phyloP scores from a whole-genome alignment of 2,329 filamentous ascomycete genomes.

The Verticillium isaacii region DNA sequence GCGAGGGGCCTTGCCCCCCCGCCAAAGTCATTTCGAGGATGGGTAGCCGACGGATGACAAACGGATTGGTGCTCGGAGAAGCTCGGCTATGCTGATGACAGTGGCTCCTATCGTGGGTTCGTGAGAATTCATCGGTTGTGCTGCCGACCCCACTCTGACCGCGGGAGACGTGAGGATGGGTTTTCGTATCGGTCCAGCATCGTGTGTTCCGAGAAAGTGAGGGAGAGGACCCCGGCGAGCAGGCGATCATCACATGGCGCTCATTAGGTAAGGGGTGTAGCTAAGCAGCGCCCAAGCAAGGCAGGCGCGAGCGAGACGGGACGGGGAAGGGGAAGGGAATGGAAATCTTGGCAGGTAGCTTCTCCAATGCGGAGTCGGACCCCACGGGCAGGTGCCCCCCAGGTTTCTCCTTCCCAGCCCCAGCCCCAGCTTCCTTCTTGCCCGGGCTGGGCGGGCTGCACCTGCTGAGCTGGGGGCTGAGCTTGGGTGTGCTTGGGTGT shows the following conservation, averaged over 20 bases:
- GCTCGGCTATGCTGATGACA: not conserved
- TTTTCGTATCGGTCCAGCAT: not conserved
- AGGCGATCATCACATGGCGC: not conserved
- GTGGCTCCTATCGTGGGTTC: not conserved
- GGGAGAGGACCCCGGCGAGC: not conserved
- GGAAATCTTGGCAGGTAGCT: slow-evolving; percentile 10
- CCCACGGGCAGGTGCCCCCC: slow-evolving; percentile 13
- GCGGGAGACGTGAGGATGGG: not conserved
- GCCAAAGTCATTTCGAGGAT: not conserved
- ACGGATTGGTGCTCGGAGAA: not conserved
- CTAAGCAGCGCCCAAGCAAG: not conserved
- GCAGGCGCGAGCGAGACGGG: not conserved
- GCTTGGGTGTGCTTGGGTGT: not conserved
- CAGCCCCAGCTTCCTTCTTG: slow-evolving; percentile 17
- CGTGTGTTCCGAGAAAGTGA: not conserved
- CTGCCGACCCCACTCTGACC: not conserved
- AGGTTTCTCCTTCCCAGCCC: slow-evolving; percentile 13
- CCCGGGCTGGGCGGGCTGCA: not conserved
- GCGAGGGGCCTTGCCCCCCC: not conserved
- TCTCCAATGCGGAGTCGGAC: slow-evolving; percentile 35
- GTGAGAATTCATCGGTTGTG: not conserved
- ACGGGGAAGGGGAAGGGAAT: slow-evolving; percentile 2
- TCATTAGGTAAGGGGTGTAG: not conserved
- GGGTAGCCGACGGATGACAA: not conserved
- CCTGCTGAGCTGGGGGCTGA: not conserved